These are phyloP conservation scores for Plasmodium relictum DNA, from an alignment of 169 alveolate species.

Conservation along the genomic window DNA sequence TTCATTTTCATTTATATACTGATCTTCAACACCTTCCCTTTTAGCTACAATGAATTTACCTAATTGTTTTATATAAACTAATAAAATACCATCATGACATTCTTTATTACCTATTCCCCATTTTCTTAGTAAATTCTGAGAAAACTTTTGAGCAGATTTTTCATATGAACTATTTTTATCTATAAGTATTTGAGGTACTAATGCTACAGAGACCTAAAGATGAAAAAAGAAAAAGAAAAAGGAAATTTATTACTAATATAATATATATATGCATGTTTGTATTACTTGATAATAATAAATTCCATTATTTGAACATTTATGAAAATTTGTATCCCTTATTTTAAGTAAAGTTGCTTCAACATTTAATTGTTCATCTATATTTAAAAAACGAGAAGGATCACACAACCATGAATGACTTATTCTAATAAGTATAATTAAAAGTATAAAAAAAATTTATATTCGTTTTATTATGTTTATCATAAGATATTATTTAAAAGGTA, in stretches of 20 bases:
- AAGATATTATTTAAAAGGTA: background rate
- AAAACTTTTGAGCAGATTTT: slow-evolving; percentile 29
- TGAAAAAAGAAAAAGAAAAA: background rate
- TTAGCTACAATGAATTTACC: slow-evolving; percentile 50
- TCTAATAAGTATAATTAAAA: slow-evolving; percentile 24
- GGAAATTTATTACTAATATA: too few species aligned
- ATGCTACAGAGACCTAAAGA: slow-evolving; percentile 56
- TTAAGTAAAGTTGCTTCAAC: slow-evolving; percentile 59
- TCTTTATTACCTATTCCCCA: slow-evolving; percentile 77
- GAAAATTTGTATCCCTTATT: slow-evolving; percentile 69
- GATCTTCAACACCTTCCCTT: slow-evolving; percentile 77
- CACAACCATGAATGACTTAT: slow-evolving; percentile 76
- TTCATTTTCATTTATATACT: slow-evolving; percentile 51
- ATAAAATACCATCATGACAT: slow-evolving; percentile 76
- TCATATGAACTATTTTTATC: slow-evolving; percentile 40
- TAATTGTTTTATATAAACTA: slow-evolving; percentile 59
- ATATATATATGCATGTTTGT: background rate
- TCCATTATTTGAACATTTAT: slow-evolving; percentile 40
- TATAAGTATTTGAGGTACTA: slow-evolving; percentile 48
- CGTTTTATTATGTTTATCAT: background rate
- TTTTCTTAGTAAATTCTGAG: slow-evolving; percentile 60
- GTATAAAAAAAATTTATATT: slow-evolving; percentile 1
- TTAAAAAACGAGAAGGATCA: slow-evolving; percentile 50
- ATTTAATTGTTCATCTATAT: slow-evolving; percentile 45
- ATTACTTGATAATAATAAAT: slow-evolving; percentile 58